A percentile compares a stretch with the other conserved stretches of the same genome.
Conservation (phyloP, 1,139 yeast genomes). For the Kodamaea suecica region DNA sequence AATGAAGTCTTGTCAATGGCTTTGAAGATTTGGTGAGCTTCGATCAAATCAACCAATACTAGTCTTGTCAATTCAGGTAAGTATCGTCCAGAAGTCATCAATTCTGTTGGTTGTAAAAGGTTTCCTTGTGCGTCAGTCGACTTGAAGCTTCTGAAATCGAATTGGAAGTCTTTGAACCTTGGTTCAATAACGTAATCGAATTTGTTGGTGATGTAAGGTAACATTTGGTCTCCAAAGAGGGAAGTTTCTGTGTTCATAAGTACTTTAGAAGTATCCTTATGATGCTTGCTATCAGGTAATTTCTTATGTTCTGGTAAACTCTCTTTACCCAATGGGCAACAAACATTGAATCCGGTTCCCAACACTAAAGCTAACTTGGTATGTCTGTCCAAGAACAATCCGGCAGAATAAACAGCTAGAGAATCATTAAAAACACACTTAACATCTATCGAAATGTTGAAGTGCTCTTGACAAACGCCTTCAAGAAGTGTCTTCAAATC, state of each 20-base stretch:
- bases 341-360: conserved; percentile 46
- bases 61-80: conserved; percentile 51
- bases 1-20: conserved; percentile 9
- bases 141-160: conserved; percentile 35
- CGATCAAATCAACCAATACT: conserved; percentile 34
- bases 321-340: conserved; percentile 31
- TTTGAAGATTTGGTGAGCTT: conserved; percentile 29
- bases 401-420: conserved; percentile 48
- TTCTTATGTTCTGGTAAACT: conserved; percentile 20
- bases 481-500: conserved; percentile 46
- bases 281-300: conserved; percentile 17
- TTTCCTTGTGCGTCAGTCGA: conserved; percentile 25
- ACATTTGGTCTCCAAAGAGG: conserved; percentile 37
- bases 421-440: conserved; percentile 42
- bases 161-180: conserved; percentile 26
- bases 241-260: conserved; percentile 42
- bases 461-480: conserved; percentile 22
- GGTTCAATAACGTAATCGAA: conserved; percentile 39
- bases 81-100: conserved; percentile 55
- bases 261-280: conserved; percentile 13
- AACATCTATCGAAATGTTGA: conserved; percentile 27
- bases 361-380: conserved; percentile 44
- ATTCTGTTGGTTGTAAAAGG: conserved; percentile 54
- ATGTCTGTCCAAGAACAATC: conserved; percentile 35
- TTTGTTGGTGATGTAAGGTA: conserved; percentile 29